Evolutionary conservation across 1,139 yeast species (phyloP), one percentile per base, ranked within the genome.

Genomic region (Yamadazyma friedrichii): DNA sequence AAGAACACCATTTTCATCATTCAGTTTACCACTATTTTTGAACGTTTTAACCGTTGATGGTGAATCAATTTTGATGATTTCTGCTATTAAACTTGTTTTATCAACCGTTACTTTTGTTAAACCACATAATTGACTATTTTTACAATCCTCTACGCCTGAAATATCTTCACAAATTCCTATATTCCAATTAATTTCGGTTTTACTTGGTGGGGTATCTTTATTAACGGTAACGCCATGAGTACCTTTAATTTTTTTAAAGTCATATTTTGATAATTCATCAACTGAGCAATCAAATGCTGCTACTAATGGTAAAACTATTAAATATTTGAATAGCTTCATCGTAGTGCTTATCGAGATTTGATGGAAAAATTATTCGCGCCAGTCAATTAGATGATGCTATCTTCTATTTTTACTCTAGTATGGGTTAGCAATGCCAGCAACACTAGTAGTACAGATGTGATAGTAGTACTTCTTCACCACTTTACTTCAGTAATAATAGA

Each of bases 141-240:
- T 65, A 61, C 96, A 88, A 20, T 65, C 65, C 3, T 63, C 62
- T 5, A 67, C 59, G 27, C 61, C 64, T 22, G 63, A 58, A 24
- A 76, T 61, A 9, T 77, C 65, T 35, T 76, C 80, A 62, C 95
- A 88, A 10, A 88, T 70, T 36, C 88, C 84, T 37, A 89, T 54
- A 53, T 71, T 78, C 91, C 96, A 87, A 3, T 78, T 71, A 30
- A 72, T 62, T 39, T 69, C 73, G 2, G 88, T 80, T 34, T 62
- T 66, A 5, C 91, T 76, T 2, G 98, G 98, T 20, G 97, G 97
- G 11, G 96, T 87, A 37, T 74, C 76, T 34, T 61, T 65, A 26
- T 68, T 53, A 4, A 54, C 42, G 8, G 68, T 54, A 13, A 67
- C 65, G 2, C 62, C 51, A 50, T 78, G 76, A 6, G 68, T 56